Evolutionary conservation across 192 early-diverging fungal genomes (phyloP).

Genomic region (Coemansia guatemalensis): DNA sequence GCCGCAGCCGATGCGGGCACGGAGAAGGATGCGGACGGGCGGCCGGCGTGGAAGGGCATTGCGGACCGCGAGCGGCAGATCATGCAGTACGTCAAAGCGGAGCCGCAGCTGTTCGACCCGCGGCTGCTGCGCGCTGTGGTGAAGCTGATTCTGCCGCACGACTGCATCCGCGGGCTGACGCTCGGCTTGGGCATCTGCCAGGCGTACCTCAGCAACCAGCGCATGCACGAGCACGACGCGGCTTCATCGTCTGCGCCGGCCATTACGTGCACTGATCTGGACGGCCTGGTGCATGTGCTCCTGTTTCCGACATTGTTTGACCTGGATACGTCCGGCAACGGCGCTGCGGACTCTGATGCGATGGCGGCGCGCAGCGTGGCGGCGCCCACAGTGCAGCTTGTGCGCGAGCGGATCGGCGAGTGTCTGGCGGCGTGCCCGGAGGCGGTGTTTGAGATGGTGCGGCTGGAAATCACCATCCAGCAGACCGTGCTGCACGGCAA

Average conservation of each 20-base stretch:
- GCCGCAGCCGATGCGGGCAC: conserved; percentile 5
- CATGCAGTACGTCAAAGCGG: conserved; percentile 30
- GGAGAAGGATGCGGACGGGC: conserved; percentile 15
- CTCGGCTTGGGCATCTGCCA: conserved; percentile 48
- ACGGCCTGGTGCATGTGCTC: conserved; percentile 59
- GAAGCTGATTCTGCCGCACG: conserved; percentile 54
- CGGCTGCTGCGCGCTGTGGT: conserved; percentile 38
- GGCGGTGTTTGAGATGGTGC: conserved; percentile 52
- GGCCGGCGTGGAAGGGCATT: conserved; percentile 37
- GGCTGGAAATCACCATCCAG: conserved; percentile 52
- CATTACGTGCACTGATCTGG: conserved; percentile 34
- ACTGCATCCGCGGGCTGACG: conserved; percentile 49
- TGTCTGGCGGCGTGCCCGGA: conserved; percentile 39
- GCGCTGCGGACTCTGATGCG: neutral
- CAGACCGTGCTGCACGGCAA: conserved; percentile 39
- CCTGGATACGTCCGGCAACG: conserved; percentile 29
- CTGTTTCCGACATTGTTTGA: conserved; percentile 78
- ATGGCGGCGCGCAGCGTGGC: conserved; percentile 15
- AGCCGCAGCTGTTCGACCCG: conserved; percentile 42
- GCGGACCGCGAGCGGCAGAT: conserved; percentile 37
- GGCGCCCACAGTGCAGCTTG: conserved; percentile 23
- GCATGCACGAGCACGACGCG: conserved; percentile 8
- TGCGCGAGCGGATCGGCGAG: conserved; percentile 40
- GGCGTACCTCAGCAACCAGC: conserved; percentile 34
- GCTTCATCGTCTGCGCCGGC: neutral